Evolutionary conservation across 306 rosid genomes (phyloP).

Genomic region (Begonia fuchsioides): DNA sequence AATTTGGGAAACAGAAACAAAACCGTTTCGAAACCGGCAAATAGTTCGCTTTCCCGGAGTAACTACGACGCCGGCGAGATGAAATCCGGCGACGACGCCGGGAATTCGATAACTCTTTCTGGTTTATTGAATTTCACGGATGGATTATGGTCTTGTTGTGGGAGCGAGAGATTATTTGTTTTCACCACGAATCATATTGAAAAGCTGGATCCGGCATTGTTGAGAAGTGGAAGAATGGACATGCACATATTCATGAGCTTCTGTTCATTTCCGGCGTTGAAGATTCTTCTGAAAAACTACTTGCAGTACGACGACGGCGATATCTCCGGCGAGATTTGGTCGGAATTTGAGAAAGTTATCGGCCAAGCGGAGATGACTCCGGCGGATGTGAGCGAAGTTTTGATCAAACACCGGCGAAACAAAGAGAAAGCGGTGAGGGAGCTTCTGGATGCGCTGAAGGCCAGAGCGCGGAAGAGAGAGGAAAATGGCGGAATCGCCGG

Average conservation of each 20-base stretch:
- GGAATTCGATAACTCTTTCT: constrained; percentile 66
- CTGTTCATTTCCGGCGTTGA: constrained; percentile 49
- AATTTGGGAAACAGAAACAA: constrained; percentile 47
- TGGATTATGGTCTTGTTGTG: constrained; percentile 97
- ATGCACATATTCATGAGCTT: constrained; percentile 83
- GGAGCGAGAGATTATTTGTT: constrained; percentile 90
- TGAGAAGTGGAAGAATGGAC: constrained; percentile 91
- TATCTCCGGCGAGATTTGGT: constrained; percentile 10
- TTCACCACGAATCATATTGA: constrained; percentile 92
- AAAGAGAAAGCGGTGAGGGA: constrained; percentile 40
- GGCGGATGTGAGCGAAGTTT: constrained; percentile 79
- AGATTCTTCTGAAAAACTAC: constrained; percentile 63
- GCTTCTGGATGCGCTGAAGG: constrained; percentile 46
- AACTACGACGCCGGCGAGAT: constrained; percentile 15
- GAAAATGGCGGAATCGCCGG: constrained; percentile 25
- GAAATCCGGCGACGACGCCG: constrained; percentile 32
- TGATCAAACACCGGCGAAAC: constrained; percentile 63
- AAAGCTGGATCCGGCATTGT: constrained; percentile 87
- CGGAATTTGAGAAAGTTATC: constrained; percentile 33
- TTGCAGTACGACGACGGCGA: constrained; percentile 35
- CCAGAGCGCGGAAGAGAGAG: constrained; percentile 32
- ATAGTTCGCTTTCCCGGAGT: constrained; percentile 1
- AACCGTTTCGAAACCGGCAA: neutral
- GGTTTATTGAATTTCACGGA: constrained; percentile 87
- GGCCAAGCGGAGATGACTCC: constrained; percentile 75